Conservation (phyloP, 1,139 yeast species). For the Yamadazyma oceani region DNA sequence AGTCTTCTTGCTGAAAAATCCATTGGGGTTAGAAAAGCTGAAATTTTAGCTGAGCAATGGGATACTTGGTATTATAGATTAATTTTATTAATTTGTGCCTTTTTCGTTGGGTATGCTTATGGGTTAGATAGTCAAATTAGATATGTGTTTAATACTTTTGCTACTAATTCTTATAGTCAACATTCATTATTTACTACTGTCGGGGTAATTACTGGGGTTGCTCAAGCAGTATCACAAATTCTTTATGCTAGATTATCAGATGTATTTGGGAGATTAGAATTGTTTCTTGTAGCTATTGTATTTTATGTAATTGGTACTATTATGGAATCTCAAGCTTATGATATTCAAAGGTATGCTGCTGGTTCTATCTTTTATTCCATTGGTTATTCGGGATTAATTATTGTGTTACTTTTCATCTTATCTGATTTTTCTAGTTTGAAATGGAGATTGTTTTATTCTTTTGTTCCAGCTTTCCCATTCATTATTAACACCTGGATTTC, state of each 20-base stretch:
- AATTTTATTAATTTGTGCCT: constrained; percentile 22
- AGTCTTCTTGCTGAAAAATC: constrained; percentile 15
- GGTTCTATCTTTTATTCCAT: constrained; percentile 69
- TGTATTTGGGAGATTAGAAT: constrained; percentile 64
- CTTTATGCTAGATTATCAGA: constrained; percentile 68
- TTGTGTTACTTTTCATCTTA: constrained; percentile 53
- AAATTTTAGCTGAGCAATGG: constrained; percentile 33
- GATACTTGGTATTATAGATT: constrained; percentile 19
- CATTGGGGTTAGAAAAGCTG: constrained; percentile 35
- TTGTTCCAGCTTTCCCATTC: constrained; percentile 66
- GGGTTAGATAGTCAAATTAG: constrained; percentile 23
- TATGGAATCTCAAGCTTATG: constrained; percentile 66
- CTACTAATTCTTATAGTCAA: constrained; percentile 53
- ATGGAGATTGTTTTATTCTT: constrained; percentile 65
- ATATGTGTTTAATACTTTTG: constrained; percentile 34
- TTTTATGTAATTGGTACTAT: constrained; percentile 71
- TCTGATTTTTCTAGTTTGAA: constrained; percentile 66
- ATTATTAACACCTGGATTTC: constrained; percentile 78
- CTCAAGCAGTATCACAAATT: constrained; percentile 71
- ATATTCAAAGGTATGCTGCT: constrained; percentile 67
- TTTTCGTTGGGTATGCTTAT: constrained; percentile 31
- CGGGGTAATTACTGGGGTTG: constrained; percentile 58
- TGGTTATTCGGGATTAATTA: constrained; percentile 65
- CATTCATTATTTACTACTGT: constrained; percentile 68
- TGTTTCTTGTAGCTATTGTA: constrained; percentile 52